Conservation (phyloP, 2,329 filamentous ascomycete species). For the Hymenoscyphus albidus region DNA sequence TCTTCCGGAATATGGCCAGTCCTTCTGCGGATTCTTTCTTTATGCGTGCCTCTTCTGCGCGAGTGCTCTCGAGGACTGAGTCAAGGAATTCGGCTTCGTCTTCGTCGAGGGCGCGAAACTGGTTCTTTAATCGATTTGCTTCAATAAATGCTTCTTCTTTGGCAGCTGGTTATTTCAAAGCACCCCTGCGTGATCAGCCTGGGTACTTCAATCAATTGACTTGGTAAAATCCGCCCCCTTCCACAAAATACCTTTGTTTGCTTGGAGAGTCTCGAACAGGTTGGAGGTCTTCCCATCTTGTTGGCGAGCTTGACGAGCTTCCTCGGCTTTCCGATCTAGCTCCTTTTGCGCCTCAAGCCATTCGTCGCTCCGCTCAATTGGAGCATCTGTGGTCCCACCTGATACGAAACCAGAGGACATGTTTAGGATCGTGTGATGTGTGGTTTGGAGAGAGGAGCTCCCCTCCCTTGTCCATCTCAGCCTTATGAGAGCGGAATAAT, state of each 20-base stretch:
- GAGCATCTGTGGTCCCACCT: slow-evolving; percentile 45
- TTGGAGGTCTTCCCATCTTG: slow-evolving; percentile 41
- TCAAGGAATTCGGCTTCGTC: slow-evolving; percentile 76
- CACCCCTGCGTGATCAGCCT: slow-evolving; percentile 35
- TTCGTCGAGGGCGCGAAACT: slow-evolving; percentile 73
- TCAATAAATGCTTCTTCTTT: slow-evolving; percentile 83
- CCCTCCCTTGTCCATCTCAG: background rate
- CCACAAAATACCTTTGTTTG: slow-evolving; percentile 66
- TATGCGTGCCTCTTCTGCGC: slow-evolving; percentile 51
- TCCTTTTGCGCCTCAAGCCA: slow-evolving; percentile 36
- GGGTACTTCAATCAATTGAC: background rate
- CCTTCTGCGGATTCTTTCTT: slow-evolving; percentile 54
- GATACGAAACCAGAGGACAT: slow-evolving; percentile 50
- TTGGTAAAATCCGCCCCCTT: background rate
- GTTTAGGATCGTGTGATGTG: slow-evolving; percentile 1
- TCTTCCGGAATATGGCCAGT: slow-evolving; percentile 52
- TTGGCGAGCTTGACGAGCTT: slow-evolving; percentile 40
- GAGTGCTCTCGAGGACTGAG: slow-evolving; percentile 48
- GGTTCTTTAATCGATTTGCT: slow-evolving; percentile 65
- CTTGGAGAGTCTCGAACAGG: slow-evolving; percentile 72
- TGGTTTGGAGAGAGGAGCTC: background rate
- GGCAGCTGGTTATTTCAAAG: slow-evolving; percentile 50
- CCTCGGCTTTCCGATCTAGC: slow-evolving; percentile 39
- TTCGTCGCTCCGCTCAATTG: slow-evolving; percentile 38
- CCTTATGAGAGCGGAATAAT: too few relatives aligned